These are phyloP conservation scores for Botrytis aclada DNA, from an alignment of 2,329 filamentous ascomycete genomes.

Conservation along the genomic window DNA sequence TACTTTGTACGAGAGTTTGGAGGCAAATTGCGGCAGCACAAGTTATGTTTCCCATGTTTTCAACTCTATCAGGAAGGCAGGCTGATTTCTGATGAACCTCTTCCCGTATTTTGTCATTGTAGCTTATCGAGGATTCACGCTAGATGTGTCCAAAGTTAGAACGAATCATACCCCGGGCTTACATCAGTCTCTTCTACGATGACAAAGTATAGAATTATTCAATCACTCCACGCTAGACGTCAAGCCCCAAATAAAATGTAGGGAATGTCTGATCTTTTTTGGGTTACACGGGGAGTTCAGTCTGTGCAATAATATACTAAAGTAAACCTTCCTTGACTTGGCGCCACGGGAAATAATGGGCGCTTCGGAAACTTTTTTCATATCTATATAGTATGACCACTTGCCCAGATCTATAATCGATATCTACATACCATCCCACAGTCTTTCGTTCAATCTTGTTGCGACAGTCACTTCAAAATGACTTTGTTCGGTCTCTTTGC, in stretches of 20 bases:
- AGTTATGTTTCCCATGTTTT: not conserved
- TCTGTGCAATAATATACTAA: conserved; percentile 4
- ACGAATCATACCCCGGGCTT: not conserved
- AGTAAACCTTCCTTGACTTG: not conserved
- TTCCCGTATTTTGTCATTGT: not conserved
- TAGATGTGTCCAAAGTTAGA: not conserved
- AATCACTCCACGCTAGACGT: not conserved
- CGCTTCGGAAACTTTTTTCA: not conserved
- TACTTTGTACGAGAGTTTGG: not conserved
- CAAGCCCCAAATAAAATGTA: not conserved
- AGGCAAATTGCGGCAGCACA: not conserved
- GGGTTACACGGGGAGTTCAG: not conserved
- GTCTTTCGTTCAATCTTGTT: not conserved
- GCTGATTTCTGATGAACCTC: not conserved
- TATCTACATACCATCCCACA: not conserved
- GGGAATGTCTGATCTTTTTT: not conserved
- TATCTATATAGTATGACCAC: not conserved
- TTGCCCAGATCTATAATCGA: not conserved
- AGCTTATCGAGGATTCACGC: not conserved
- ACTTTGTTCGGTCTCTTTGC: not conserved
- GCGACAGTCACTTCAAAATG: not conserved
- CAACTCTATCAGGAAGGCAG: not conserved
- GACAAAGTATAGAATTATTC: not conserved
- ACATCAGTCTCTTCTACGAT: not conserved
- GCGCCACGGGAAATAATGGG: not conserved